Evolutionary conservation across 106 monocot species (phyloP), one percentile per base, ranked within the genome.

Genomic region (Dendrobium officinale): DNA sequence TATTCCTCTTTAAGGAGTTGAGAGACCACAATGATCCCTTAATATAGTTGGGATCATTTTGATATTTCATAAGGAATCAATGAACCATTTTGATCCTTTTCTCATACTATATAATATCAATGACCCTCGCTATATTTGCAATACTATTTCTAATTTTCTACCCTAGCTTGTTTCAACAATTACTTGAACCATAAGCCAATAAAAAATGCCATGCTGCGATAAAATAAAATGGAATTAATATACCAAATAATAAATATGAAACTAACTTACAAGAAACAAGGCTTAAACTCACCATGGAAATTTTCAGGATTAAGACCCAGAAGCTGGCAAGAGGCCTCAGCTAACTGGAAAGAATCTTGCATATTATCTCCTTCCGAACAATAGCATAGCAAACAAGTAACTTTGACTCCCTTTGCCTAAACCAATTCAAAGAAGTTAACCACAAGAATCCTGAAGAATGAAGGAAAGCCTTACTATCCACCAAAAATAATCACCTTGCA

Each of bases 331-430:
- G 91, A 86, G 48, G 94, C 92, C 6, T 85, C 88, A 83, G 94
- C 94, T 73, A 97, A 83, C 75, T 88, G 86, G 76, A 94, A 88
- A 33, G 97, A 91, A 67, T 99, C 99, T 75, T 88, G 77, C 24
- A 89, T 88, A 79, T 99, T 99, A 72, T 99, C 99, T 75, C 99
- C 99, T 88, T 99, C 99, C 11, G 95, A 91, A 81, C 99, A 99
- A 78, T 93, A 95, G 80, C 86, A 90, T 61, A 99, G 73, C 81
- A 95, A 83, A 80, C 99, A 99, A 79, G 99, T 95, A 70, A 93
- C 95, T 78, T 88, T 95, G 70, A 99, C 55, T n/a, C 90, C 93
- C 77, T 91, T 87, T 26, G 87, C 99, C 99, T 99, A 51, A 9
- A 51, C 17, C 48, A 79, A 44, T 9, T 80, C 61, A 73, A 75